Percentiles rank a stretch among this genome's conserved stretches.
Conservation (phyloP, 2,329 filamentous ascomycete species). For the Tolypocladium paradoxum region DNA sequence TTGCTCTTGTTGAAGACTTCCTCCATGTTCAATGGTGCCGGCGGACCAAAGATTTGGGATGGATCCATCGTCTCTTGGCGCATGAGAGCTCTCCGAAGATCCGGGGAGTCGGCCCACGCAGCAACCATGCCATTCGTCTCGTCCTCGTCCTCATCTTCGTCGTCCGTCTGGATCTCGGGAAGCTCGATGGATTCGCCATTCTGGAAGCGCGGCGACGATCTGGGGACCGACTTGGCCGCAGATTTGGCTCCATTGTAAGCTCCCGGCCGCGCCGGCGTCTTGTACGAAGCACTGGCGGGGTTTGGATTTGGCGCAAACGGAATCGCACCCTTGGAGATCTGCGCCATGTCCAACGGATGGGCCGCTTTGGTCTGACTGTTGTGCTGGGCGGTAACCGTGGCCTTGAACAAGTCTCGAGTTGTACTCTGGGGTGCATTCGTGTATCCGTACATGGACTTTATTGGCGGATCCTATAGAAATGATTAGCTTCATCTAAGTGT, state of each 20-base stretch:
- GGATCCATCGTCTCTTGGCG: slow-evolving; percentile 81
- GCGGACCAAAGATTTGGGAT: slow-evolving; percentile 76
- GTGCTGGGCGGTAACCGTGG: slow-evolving; percentile 56
- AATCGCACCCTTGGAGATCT: slow-evolving; percentile 79
- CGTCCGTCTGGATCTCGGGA: slow-evolving; percentile 91
- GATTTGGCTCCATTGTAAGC: slow-evolving; percentile 36
- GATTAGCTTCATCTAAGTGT: slow-evolving; percentile 20
- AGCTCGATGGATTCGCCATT: slow-evolving; percentile 86
- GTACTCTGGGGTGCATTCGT: slow-evolving; percentile 43
- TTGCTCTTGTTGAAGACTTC: slow-evolving; percentile 90
- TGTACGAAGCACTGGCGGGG: slow-evolving; percentile 44
- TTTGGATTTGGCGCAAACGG: slow-evolving; percentile 69
- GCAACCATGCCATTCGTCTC: slow-evolving; percentile 50
- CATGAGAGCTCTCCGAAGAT: slow-evolving; percentile 63
- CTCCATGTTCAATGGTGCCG: slow-evolving; percentile 84
- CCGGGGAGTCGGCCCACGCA: slow-evolving; percentile 81
- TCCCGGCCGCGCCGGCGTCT: slow-evolving; percentile 55
- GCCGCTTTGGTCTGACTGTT: slow-evolving; percentile 50
- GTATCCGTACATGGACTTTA: slow-evolving; percentile 55
- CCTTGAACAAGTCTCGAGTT: slow-evolving; percentile 52
- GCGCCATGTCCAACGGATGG: slow-evolving; percentile 74
- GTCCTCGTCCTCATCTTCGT: slow-evolving; percentile 72
- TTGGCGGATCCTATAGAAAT: slow-evolving; percentile 41
- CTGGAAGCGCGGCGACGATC: slow-evolving; percentile 74
- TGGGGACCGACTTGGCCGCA: slow-evolving; percentile 46